Evolutionary conservation across 768 basidiomycete species (phyloP).

Genomic region (Erythrobasidium yunnanense): DNA sequence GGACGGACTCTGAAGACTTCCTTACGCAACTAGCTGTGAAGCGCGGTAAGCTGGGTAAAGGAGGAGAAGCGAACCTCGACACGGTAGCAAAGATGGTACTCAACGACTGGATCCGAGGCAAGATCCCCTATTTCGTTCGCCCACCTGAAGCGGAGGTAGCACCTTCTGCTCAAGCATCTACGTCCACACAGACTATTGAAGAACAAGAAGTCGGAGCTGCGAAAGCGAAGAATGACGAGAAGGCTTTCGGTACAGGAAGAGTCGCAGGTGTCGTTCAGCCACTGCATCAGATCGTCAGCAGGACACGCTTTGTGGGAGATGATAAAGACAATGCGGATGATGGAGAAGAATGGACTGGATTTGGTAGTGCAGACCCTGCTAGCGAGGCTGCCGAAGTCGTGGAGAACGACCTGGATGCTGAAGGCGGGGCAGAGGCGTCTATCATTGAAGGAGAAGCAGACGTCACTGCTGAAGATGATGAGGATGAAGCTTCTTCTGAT

Average conservation of each 20-base stretch:
- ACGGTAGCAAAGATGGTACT: conserved; percentile 87
- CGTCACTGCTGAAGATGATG: conserved; percentile 28
- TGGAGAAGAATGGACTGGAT: conserved; percentile 39
- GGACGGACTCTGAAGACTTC: conserved; percentile 59
- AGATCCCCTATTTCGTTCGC: conserved; percentile 88
- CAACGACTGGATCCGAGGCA: conserved; percentile 64
- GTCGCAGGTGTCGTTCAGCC: conserved; percentile 39
- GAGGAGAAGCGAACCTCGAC: conserved; percentile 87
- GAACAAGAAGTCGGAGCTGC: conserved; percentile 25
- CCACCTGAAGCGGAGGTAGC: conserved; percentile 56
- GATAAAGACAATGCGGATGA: conserved; percentile 31
- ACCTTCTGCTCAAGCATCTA: conserved; percentile 20
- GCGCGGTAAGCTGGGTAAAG: conserved; percentile 82
- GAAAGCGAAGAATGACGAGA: conserved; percentile 44
- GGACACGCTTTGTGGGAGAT: conserved; percentile 36
- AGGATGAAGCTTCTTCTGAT: conserved; percentile 5
- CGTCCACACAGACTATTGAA: background rate
- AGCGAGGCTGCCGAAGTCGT: conserved; percentile 49
- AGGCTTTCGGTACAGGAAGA: conserved; percentile 31
- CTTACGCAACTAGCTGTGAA: conserved; percentile 74
- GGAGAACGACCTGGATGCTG: conserved; percentile 75
- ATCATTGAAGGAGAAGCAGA: conserved; percentile 37
- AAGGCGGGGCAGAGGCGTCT: conserved; percentile 30
- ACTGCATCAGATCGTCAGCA: conserved; percentile 38
- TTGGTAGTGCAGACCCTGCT: conserved; percentile 38